Evolutionary conservation across 1,284 basidiomycete species (phyloP), one percentile per base, ranked within the genome.

Genomic region (Trametes pubescens): DNA sequence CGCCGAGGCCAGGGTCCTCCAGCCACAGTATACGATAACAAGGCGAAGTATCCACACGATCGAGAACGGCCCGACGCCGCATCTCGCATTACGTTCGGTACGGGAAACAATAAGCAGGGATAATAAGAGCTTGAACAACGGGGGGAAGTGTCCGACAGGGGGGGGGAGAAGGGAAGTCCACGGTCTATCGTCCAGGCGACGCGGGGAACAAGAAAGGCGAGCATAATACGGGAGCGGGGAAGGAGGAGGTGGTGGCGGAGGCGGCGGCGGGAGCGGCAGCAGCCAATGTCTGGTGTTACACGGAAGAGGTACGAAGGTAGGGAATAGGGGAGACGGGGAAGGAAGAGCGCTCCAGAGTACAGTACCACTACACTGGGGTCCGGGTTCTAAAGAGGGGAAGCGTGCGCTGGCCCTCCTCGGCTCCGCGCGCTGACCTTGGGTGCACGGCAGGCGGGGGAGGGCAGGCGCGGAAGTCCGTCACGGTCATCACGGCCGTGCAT

Each of bases 151-250:
- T 52, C 51, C 34, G 49, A 21, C 14, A 35, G n/a, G n/a, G 10
- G 11, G 34, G 38, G 29, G 21, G 7, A 16, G 32, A 11, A 51
- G 29, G 26, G 21, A 13, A 51, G 37, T 1, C 14, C 40, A 43
- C 14, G 40, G 51, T 52, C 35, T 35, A 54, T 54, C 24, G 52
- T 54, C 52, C 52, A 54, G 3, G 52, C 52, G 38, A 54, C 38
- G 22, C 37, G 18, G 32, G 16, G 16, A 10, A 54, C 22, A 26
- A n/a, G 22, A 14, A 35, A 35, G 38, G 16, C 22, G 24, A 29
- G n/a, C 21, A 22, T 37, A 21, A 16, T 8, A 18, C 34, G 16
- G 22, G 4, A 48, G 14, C 48, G 18, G 24, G 26, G 14, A n/a
- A 18, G 13, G 8, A 4, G 21, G 44, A 43, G 5, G 10, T 9